Base-by-base conservation (phyloP, 176 grass and related monocot species). In the Oryza meridionalis region DNA sequence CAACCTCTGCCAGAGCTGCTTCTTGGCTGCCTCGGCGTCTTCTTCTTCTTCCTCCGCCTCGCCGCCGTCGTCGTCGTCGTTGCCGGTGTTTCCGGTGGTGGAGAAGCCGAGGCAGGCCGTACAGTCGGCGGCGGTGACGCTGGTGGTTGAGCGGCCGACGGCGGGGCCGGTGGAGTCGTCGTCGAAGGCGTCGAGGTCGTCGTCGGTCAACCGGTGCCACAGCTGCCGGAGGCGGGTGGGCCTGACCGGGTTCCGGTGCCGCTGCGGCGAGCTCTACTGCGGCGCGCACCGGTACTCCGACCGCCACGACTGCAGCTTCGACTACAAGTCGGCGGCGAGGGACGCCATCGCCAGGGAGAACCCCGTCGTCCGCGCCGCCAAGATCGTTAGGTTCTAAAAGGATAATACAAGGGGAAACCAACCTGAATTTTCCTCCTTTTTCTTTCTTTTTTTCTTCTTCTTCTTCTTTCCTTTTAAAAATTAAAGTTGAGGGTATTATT, bases 271-370 rank as follows among this genome's bases (percentile, higher is more conserved):
- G 47, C 85, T 96, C 38, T 98, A 90, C 82, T 98, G 96, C 85
- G 91, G 89, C 77, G 61, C 92, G 77, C 96, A 98, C 87, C 93
- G 96, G 12, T 98, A 98, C 88, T 95, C 96, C 19, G 96, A 98
- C 83, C 89, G 89, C 9, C 96, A 98, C 81, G 89, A 77, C 12
- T 98, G 96, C 86, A 68, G 83, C 87, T 98, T 19, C 77, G 93
- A 98, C 76, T 98, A 98, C 88, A 95, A 90, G 85, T 73, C 93
- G 3, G 89, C 89, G 50, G 85, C 59, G 1, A 79, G 93, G 70
- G 93, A 93, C 64, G 85, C 93, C 72, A 98, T 98, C 93, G 90
- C 91, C 22, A 51, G 80, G 82, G 93, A 93, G 70, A 98, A 98
- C 84, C 93, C 93, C 43, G 89, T 98, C 27, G 93, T 98, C 14